A percentile compares a stretch with the other conserved stretches of the same genome.
These are phyloP conservation scores for Raddia distichophylla DNA, from an alignment of 176 grass and related monocot species.

Conservation along the genomic window DNA sequence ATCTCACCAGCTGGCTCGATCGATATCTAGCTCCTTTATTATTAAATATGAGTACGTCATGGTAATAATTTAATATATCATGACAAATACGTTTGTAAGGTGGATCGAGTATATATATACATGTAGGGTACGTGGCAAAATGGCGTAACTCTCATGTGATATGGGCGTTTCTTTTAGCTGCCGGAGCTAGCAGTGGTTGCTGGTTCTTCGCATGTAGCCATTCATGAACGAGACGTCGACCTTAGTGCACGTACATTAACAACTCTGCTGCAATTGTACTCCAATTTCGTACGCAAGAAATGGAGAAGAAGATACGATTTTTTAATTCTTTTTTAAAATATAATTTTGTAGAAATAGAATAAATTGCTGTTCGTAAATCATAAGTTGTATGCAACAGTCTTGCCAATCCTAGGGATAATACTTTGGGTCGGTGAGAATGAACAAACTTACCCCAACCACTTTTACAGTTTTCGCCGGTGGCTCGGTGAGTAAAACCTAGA, in stretches of 20 bases:
- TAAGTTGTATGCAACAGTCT: too few relatives aligned
- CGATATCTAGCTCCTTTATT: neutral
- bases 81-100: too few relatives aligned
- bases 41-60: neutral
- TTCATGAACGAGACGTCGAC: neutral
- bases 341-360: too few relatives aligned
- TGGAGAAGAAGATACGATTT: neutral
- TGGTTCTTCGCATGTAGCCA: slow-evolving; percentile 46
- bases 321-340: too few relatives aligned
- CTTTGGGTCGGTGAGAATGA: too few relatives aligned
- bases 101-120: neutral
- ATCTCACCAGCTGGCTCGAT: neutral
- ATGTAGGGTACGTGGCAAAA: slow-evolving; percentile 39
- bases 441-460: too few relatives aligned
- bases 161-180: slow-evolving; percentile 13
- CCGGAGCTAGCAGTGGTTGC: slow-evolving; percentile 37
- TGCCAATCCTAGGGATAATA: too few relatives aligned
- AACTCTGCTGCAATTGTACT: neutral
- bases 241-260: neutral
- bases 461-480: too few relatives aligned
- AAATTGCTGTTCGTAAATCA: too few relatives aligned
- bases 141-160: neutral
- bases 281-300: neutral
- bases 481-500: too few relatives aligned
- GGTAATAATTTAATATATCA: neutral